Percentiles rank a stretch among this genome's conserved stretches.
phyloP scores from a whole-genome alignment of 495 filamentous ascomycete genomes.

The Tirmania nivea region DNA sequence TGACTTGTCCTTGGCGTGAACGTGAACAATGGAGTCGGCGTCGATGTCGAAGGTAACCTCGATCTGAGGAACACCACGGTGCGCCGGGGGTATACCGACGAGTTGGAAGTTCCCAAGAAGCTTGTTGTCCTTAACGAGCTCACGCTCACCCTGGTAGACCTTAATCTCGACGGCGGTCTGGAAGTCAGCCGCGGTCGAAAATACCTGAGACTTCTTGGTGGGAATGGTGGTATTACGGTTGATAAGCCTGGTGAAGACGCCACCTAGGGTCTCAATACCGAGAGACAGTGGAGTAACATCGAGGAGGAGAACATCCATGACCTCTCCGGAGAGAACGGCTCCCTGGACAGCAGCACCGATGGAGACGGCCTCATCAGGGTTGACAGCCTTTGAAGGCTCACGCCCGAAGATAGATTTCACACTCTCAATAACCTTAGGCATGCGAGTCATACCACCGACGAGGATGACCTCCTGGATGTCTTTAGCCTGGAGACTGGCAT shows the following conservation, averaged over 20 bases:
- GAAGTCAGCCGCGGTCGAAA: slow-evolving; percentile 97
- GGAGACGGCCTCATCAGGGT: slow-evolving; percentile 96
- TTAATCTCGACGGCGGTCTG: slow-evolving; percentile 99
- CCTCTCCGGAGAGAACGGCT: slow-evolving; percentile 88
- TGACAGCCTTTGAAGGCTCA: slow-evolving; percentile 95
- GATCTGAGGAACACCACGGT: slow-evolving; percentile 92
- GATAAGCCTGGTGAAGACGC: slow-evolving; percentile 98
- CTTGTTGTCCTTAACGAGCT: slow-evolving; percentile 98
- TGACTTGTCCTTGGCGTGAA: slow-evolving; percentile 96
- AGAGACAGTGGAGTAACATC: slow-evolving; percentile 96
- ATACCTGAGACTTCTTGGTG: slow-evolving; percentile 97
- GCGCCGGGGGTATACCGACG: slow-evolving; percentile 88
- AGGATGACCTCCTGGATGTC: slow-evolving; percentile 98
- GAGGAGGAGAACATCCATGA: slow-evolving; percentile 86
- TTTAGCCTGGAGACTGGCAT: slow-evolving; percentile 78
- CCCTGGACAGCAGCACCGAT: slow-evolving; percentile 97
- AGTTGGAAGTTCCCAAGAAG: slow-evolving; percentile 99
- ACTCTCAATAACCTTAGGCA: slow-evolving; percentile 96
- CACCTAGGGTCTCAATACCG: slow-evolving; percentile 97
- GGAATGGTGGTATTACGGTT: slow-evolving; percentile 99
- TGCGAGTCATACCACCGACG: slow-evolving; percentile 98
- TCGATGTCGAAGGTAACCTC: slow-evolving; percentile 99
- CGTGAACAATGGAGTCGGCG: slow-evolving; percentile 96
- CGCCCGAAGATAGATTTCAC: slow-evolving; percentile 96
- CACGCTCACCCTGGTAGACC: slow-evolving; percentile 99